These are phyloP conservation scores for Cercophora newfieldiana DNA, from an alignment of 495 filamentous ascomycete species.

Conservation along the genomic window DNA sequence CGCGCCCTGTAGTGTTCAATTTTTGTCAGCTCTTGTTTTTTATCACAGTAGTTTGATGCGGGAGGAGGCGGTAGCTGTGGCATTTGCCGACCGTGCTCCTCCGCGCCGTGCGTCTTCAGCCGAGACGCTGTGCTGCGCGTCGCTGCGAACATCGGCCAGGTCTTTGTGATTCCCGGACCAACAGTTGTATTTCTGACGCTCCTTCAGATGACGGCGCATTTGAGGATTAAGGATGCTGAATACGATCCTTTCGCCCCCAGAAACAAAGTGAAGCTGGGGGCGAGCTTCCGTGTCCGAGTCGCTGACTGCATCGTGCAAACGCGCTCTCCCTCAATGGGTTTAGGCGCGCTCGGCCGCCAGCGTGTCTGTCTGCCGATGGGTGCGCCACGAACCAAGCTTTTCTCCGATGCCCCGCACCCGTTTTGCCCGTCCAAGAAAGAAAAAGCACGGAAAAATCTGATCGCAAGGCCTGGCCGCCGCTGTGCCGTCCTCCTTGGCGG, in stretches of 20 bases:
- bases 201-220: neutral
- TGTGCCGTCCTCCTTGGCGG: neutral
- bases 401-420: neutral
- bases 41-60: neutral
- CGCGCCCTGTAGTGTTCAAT: neutral
- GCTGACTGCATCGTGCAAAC: neutral
- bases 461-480: neutral
- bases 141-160: neutral
- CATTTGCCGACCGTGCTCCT: neutral
- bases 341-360: neutral
- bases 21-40: neutral
- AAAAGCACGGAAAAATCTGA: neutral
- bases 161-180: no score
- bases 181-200: neutral
- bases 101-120: neutral
- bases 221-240: neutral
- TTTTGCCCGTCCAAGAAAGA: neutral
- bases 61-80: neutral
- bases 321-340: neutral
- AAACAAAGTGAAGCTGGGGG: neutral
- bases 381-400: neutral
- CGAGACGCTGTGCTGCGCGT: neutral
- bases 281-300: neutral
- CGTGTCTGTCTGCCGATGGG: neutral
- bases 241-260: neutral